Conservation (phyloP, 495 filamentous ascomycete genomes). For the Penicillium crystallinum region DNA sequence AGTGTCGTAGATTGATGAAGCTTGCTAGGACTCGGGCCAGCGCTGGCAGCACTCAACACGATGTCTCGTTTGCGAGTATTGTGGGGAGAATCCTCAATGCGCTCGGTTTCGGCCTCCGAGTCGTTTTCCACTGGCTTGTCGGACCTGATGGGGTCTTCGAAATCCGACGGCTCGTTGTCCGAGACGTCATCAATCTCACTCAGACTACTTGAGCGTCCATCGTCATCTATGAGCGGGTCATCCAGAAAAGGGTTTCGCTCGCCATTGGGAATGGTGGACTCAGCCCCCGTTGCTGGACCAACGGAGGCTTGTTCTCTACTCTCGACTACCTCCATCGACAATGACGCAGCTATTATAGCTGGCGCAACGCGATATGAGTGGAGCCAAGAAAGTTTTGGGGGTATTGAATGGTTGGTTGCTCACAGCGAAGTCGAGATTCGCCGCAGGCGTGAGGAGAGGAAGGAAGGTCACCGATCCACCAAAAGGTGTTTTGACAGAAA, state of each 20-base stretch:
- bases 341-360: background rate
- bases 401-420: slow-evolving; percentile 9
- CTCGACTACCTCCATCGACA: slow-evolving; percentile 40
- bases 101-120: slow-evolving; percentile 97
- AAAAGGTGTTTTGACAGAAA: slow-evolving; percentile 3
- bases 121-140: slow-evolving; percentile 58
- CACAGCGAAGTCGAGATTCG: slow-evolving; percentile 11
- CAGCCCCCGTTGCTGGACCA: slow-evolving; percentile 30
- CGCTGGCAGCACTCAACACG: slow-evolving; percentile 44
- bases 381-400: background rate
- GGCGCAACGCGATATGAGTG: background rate
- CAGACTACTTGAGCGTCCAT: slow-evolving; percentile 64
- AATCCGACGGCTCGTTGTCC: slow-evolving; percentile 55
- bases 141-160: slow-evolving; percentile 41
- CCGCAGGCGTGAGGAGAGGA: slow-evolving; percentile 17
- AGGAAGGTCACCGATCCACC: slow-evolving; percentile 19
- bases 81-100: slow-evolving; percentile 85
- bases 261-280: slow-evolving; percentile 34
- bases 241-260: slow-evolving; percentile 36
- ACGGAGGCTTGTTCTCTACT: slow-evolving; percentile 36
- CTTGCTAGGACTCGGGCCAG: slow-evolving; percentile 64
- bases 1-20: slow-evolving; percentile 49
- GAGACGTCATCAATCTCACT: slow-evolving; percentile 85
- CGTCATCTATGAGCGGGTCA: slow-evolving; percentile 34
- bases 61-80: slow-evolving; percentile 62